Percentiles rank a stretch among this genome's conserved stretches.
Evolutionary conservation across 2,329 filamentous ascomycete genomes (phyloP).

Genomic region (Paraphaeosphaeria sporulosa): DNA sequence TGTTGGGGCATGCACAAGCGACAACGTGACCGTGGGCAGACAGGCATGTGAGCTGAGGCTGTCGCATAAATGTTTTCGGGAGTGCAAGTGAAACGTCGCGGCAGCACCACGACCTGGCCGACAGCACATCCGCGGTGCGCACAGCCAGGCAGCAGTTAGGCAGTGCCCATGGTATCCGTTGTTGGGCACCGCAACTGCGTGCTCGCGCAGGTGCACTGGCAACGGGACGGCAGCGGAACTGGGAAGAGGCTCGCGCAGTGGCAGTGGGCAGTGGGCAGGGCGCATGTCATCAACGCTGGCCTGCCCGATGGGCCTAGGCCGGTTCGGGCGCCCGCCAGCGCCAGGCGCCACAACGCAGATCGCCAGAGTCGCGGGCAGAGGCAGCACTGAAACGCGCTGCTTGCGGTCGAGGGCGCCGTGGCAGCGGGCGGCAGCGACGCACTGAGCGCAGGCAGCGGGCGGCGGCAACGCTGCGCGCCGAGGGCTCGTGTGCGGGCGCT

Average conservation of each 20-base stretch:
- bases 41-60: slow-evolving; percentile 1
- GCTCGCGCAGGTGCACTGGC: too few relatives aligned
- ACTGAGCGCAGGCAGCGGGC: too few relatives aligned
- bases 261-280: too few relatives aligned
- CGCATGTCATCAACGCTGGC: background rate
- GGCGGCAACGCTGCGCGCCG: background rate
- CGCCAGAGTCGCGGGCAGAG: background rate
- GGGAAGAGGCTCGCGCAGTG: background rate
- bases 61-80: slow-evolving; percentile 23
- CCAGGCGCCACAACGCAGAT: background rate
- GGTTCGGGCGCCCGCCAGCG: background rate
- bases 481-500: slow-evolving; percentile 1
- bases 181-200: too few relatives aligned
- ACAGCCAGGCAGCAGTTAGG: too few relatives aligned
- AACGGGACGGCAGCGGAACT: too few relatives aligned
- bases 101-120: background rate
- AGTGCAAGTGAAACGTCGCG: slow-evolving; percentile 27
- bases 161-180: too few relatives aligned
- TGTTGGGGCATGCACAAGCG: slow-evolving; percentile 21
- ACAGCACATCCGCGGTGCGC: too few relatives aligned
- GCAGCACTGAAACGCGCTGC: background rate
- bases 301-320: background rate
- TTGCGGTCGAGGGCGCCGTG: too few relatives aligned
- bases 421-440: background rate
- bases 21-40: slow-evolving; percentile 12